A percentile compares a stretch with the other conserved stretches of the same genome.
Evolutionary conservation across 2,329 filamentous ascomycete species (phyloP).

Genomic region (Beauveria asiatica): DNA sequence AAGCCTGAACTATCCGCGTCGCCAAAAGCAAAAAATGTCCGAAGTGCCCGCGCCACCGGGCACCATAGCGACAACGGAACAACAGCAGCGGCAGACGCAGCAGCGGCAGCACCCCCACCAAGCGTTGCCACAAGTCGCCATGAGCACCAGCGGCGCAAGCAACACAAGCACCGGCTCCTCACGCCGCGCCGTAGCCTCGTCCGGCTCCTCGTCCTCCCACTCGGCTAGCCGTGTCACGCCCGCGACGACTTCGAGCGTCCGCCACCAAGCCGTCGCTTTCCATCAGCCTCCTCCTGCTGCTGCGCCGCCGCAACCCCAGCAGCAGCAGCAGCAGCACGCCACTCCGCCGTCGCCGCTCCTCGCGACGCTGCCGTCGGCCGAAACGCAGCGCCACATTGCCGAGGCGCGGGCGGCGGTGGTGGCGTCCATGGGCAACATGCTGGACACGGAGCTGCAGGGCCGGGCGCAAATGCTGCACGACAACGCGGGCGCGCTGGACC

Average conservation of each 20-base stretch:
- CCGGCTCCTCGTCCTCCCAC: not conserved
- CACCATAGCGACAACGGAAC: not conserved
- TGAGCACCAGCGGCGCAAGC: constrained; percentile 7
- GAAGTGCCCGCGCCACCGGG: not conserved
- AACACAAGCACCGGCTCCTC: constrained; percentile 3
- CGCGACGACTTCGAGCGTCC: not conserved
- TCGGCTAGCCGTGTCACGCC: not conserved
- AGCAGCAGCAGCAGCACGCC: not conserved
- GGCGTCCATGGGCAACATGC: constrained; percentile 58
- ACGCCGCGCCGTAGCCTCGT: not conserved
- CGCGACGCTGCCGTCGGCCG: constrained; percentile 31
- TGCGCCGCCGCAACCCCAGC: not conserved
- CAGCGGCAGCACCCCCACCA: not conserved
- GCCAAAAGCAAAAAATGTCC: not conserved
- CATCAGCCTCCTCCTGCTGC: not conserved
- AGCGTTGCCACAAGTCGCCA: not conserved
- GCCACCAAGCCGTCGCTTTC: not conserved
- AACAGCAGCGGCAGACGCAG: not conserved
- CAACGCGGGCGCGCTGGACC: constrained; percentile 56
- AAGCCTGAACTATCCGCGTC: not conserved
- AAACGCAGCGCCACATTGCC: constrained; percentile 39
- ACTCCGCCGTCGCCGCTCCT: constrained; percentile 19
- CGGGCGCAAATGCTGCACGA: constrained; percentile 62
- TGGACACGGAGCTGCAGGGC: constrained; percentile 59
- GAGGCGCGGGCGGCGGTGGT: constrained; percentile 52